Percentiles rank a stretch among this genome's conserved stretches.
These are phyloP conservation scores for Pseudogymnoascus sp. DNA, from an alignment of 2,329 filamentous ascomycete genomes.

Conservation along the genomic window DNA sequence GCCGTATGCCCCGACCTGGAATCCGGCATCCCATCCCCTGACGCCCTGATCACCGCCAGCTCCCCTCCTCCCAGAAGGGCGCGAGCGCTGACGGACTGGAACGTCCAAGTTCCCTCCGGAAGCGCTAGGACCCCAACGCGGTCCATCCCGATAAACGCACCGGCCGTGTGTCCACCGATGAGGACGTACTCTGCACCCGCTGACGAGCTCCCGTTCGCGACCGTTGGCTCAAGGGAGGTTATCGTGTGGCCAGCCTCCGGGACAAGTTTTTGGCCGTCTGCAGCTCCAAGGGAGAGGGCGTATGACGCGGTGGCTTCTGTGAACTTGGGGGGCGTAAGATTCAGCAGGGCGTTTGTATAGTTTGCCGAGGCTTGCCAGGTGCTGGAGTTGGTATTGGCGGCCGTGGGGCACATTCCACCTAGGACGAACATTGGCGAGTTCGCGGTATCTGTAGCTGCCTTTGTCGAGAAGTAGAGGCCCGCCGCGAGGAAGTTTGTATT, in stretches of 20 bases:
- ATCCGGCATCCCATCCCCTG: constrained; percentile 43
- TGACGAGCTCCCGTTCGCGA: constrained; percentile 55
- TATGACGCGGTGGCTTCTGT: constrained; percentile 28
- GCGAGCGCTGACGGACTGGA: constrained; percentile 52
- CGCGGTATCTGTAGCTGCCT: constrained; percentile 22
- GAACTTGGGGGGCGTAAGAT: constrained; percentile 44
- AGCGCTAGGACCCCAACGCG: constrained; percentile 79
- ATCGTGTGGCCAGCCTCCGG: constrained; percentile 82
- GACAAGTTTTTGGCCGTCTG: constrained; percentile 54
- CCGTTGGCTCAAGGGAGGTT: constrained; percentile 62
- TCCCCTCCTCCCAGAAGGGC: constrained; percentile 35
- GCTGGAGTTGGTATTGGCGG: constrained; percentile 32
- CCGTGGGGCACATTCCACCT: constrained; percentile 76
- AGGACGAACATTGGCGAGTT: constrained; percentile 41
- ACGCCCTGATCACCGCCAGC: constrained; percentile 35
- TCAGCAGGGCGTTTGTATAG: constrained; percentile 75
- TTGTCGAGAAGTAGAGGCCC: constrained; percentile 28
- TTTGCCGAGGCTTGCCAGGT: constrained; percentile 60
- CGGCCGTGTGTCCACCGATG: constrained; percentile 73
- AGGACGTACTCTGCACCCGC: constrained; percentile 67
- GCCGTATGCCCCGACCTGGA: constrained; percentile 85
- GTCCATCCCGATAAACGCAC: constrained; percentile 90
- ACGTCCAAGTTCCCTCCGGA: constrained; percentile 80
- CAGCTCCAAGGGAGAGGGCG: constrained; percentile 36
- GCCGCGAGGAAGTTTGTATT: constrained; percentile 49